Evolutionary conservation across 2,329 filamentous ascomycete species (phyloP).

Genomic region (Aspergillus novofumigatus): DNA sequence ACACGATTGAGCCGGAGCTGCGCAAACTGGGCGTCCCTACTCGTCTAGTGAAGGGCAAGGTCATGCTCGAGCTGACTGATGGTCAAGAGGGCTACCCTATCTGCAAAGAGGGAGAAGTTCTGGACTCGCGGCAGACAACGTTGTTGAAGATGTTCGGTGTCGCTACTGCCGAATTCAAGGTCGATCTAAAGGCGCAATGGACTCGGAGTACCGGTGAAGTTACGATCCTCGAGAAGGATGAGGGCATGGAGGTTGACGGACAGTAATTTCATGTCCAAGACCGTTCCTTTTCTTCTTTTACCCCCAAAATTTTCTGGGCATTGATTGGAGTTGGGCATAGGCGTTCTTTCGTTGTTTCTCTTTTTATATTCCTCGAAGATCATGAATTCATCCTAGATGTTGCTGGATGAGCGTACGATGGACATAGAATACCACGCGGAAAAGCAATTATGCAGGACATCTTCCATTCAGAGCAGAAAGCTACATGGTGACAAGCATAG

Average conservation of each 20-base stretch:
- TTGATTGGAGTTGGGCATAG: constrained; percentile 35
- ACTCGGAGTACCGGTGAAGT: constrained; percentile 37
- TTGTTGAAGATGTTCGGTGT: constrained; percentile 91
- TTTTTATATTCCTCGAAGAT: constrained; percentile 15
- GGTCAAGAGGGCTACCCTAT: constrained; percentile 61
- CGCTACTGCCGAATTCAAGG: constrained; percentile 83
- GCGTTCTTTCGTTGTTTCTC: constrained; percentile 24
- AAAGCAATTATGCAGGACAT: constrained; percentile 18
- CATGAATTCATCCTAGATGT: constrained; percentile 15
- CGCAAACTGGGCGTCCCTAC: constrained; percentile 87
- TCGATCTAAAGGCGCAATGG: constrained; percentile 68
- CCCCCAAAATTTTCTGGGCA: constrained; percentile 30
- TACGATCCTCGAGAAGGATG: constrained; percentile 34
- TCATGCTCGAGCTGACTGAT: constrained; percentile 61
- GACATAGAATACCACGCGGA: constrained; percentile 26
- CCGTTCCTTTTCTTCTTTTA: constrained; percentile 17
- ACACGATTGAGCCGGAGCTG: constrained; percentile 86
- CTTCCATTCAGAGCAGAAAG: neutral
- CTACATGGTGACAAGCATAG: constrained; percentile 2
- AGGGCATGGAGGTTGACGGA: constrained; percentile 42
- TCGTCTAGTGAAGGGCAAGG: constrained; percentile 79
- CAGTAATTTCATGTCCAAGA: constrained; percentile 18
- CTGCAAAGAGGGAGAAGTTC: constrained; percentile 75
- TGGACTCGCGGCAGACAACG: constrained; percentile 90
- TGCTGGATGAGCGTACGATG: constrained; percentile 32